Percentiles rank a stretch among this genome's conserved stretches.
These are phyloP conservation scores for Phlyctochytrium planicorne DNA, from an alignment of 192 early-diverging fungal species.

Conservation along the genomic window DNA sequence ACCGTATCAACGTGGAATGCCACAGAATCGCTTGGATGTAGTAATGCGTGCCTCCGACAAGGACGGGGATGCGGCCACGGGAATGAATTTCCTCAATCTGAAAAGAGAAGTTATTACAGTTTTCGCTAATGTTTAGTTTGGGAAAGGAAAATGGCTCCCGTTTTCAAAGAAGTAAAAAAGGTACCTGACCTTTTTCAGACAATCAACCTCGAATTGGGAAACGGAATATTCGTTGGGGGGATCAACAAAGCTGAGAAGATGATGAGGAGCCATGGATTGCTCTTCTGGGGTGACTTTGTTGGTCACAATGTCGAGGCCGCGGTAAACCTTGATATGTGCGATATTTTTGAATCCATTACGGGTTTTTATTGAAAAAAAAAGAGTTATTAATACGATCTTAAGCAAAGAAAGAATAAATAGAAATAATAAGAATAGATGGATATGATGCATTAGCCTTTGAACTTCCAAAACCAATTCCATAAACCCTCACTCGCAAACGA, in stretches of 20 bases:
- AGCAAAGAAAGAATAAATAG: too few relatives aligned
- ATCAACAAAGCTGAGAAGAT: constrained; percentile 78
- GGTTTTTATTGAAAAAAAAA: too few relatives aligned
- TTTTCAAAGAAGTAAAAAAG: too few relatives aligned
- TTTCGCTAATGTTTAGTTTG: not conserved
- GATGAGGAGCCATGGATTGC: constrained; percentile 69
- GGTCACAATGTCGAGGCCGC: constrained; percentile 87
- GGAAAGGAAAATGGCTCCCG: too few relatives aligned
- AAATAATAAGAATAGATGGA: too few relatives aligned
- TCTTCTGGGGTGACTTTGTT: constrained; percentile 87
- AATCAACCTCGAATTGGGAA: constrained; percentile 78
- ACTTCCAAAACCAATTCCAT: too few relatives aligned
- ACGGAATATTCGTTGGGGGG: constrained; percentile 78
- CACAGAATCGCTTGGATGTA: constrained; percentile 93
- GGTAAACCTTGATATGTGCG: constrained; percentile 69
- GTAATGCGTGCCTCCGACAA: constrained; percentile 97
- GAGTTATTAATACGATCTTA: too few relatives aligned
- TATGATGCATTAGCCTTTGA: too few relatives aligned
- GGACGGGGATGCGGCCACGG: constrained; percentile 71
- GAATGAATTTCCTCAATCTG: constrained; percentile 79
- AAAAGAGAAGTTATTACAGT: not conserved
- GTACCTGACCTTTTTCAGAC: constrained; percentile 45
- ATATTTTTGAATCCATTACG: too few relatives aligned
- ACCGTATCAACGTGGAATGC: constrained; percentile 61
- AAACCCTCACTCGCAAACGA: too few relatives aligned